Percentiles rank a stretch among this genome's conserved stretches.
Evolutionary conservation across 495 filamentous ascomycete species (phyloP).

Genomic region (Penicillium canescens): DNA sequence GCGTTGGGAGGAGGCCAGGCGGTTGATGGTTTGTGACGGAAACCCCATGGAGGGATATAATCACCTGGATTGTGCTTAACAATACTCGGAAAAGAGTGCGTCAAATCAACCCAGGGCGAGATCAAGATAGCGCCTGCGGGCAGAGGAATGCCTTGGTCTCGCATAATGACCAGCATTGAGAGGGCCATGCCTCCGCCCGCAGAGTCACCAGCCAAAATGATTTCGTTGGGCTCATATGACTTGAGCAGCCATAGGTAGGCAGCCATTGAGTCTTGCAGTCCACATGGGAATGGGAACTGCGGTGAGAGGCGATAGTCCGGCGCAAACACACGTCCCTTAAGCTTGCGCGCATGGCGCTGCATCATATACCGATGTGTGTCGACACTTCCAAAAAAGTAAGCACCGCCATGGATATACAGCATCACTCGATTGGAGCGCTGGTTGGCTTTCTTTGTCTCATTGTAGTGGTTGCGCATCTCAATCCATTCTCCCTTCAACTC

Average conservation of each 20-base stretch:
- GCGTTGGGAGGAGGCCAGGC: constrained; percentile 90
- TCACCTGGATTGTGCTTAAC: constrained; percentile 70
- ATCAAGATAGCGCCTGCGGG: constrained; percentile 90
- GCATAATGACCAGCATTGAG: constrained; percentile 73
- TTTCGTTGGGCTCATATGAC: constrained; percentile 70
- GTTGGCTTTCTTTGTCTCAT: constrained; percentile 62
- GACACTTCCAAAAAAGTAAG: constrained; percentile 86
- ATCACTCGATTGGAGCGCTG: constrained; percentile 70
- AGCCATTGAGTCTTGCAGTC: constrained; percentile 82
- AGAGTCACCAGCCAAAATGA: constrained; percentile 85
- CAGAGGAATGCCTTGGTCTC: constrained; percentile 77
- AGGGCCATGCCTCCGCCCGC: constrained; percentile 88
- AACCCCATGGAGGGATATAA: constrained; percentile 85
- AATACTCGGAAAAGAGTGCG: constrained; percentile 91
- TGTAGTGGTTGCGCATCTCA: constrained; percentile 85
- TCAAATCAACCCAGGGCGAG: constrained; percentile 91
- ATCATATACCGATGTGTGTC: constrained; percentile 96
- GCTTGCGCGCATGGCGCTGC: constrained; percentile 90
- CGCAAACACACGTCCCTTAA: constrained; percentile 85
- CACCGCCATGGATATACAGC: constrained; percentile 88
- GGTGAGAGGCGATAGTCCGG: constrained; percentile 87
- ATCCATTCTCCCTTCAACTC: constrained; percentile 87
- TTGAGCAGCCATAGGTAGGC: constrained; percentile 81
- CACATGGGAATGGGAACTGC: constrained; percentile 94
- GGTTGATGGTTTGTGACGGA: constrained; percentile 77